These are phyloP conservation scores for Voacanga thouarsii DNA, from an alignment of 257 asterid genomes.

Conservation along the genomic window DNA sequence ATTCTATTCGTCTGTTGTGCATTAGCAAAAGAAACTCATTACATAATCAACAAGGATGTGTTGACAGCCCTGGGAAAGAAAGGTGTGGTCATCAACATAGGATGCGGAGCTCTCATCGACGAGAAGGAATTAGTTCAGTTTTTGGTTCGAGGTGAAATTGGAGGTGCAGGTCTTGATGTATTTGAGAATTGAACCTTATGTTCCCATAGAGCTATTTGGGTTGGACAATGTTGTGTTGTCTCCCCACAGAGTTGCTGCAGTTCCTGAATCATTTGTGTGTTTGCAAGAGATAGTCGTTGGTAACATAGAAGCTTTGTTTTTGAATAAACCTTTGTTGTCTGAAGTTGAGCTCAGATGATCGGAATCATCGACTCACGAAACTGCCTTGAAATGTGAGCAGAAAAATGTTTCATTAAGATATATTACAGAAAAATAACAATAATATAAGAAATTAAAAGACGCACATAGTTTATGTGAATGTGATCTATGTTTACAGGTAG, in stretches of 20 bases:
- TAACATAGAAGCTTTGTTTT: constrained; percentile 61
- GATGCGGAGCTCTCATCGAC: constrained; percentile 40
- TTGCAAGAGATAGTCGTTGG: constrained; percentile 30
- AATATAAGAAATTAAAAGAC: too few species aligned
- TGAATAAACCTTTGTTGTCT: constrained; percentile 43
- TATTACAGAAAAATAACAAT: too few species aligned
- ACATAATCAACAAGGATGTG: constrained; percentile 32
- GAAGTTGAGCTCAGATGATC: constrained; percentile 12
- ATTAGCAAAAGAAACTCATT: constrained; percentile 22
- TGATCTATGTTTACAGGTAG: too few species aligned
- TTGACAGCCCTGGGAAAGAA: constrained; percentile 32
- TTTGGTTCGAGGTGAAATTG: constrained; percentile 42
- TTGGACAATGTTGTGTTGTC: constrained; percentile 29
- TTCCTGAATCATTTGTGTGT: constrained; percentile 20
- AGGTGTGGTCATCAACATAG: constrained; percentile 32
- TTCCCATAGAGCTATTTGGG: constrained; percentile 34
- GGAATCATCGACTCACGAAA: not conserved
- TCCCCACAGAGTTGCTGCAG: constrained; percentile 32
- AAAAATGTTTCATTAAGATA: too few species aligned
- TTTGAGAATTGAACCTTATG: constrained; percentile 56
- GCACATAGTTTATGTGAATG: too few species aligned
- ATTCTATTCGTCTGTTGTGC: constrained; percentile 30
- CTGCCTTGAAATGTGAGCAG: not conserved
- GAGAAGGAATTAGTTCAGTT: constrained; percentile 49
- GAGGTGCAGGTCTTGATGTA: constrained; percentile 69